phyloP scores from a whole-genome alignment of 139 green algal species.

The Trebouxia sp. region DNA sequence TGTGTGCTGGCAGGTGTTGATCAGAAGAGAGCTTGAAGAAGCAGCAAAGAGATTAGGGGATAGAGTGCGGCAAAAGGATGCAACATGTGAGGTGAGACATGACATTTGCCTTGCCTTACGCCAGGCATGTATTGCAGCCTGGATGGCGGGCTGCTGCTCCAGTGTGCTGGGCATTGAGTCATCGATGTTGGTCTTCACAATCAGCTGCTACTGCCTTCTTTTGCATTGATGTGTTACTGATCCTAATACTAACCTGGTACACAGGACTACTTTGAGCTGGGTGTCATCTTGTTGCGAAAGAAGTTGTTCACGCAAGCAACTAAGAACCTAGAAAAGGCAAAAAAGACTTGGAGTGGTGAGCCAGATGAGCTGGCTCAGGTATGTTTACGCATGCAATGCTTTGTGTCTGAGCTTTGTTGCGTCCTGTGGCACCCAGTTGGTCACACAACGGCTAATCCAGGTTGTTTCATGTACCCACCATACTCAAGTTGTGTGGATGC shows the following conservation, averaged over 20 bases:
- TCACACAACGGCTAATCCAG: no score
- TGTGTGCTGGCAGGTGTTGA: conserved; percentile 71
- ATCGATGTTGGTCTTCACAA: no score
- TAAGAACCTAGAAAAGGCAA: conserved; percentile 91
- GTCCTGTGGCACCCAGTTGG: no score
- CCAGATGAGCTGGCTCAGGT: conserved; percentile 92
- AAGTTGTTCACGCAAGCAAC: conserved; percentile 94
- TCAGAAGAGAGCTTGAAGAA: conserved; percentile 94
- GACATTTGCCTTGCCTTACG: not conserved
- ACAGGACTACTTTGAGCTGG: conserved; percentile 97
- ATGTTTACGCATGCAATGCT: not conserved
- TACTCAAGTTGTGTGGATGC: no score
- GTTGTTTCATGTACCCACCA: no score
- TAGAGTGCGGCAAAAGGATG: conserved; percentile 73
- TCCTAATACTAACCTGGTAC: no score
- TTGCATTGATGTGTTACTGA: no score
- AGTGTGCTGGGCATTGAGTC: not conserved
- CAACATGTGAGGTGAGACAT: conserved; percentile 27
- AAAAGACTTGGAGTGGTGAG: conserved; percentile 90
- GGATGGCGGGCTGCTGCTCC: not conserved
- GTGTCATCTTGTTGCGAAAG: conserved; percentile 95
- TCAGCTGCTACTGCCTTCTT: no score
- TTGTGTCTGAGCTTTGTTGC: no score
- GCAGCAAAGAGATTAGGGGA: conserved; percentile 95
- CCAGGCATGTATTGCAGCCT: not conserved